Percentiles rank a stretch among this genome's conserved stretches.
phyloP scores from a whole-genome alignment of 2,329 filamentous ascomycete genomes.

The Fusarium tanahbumbuense region DNA sequence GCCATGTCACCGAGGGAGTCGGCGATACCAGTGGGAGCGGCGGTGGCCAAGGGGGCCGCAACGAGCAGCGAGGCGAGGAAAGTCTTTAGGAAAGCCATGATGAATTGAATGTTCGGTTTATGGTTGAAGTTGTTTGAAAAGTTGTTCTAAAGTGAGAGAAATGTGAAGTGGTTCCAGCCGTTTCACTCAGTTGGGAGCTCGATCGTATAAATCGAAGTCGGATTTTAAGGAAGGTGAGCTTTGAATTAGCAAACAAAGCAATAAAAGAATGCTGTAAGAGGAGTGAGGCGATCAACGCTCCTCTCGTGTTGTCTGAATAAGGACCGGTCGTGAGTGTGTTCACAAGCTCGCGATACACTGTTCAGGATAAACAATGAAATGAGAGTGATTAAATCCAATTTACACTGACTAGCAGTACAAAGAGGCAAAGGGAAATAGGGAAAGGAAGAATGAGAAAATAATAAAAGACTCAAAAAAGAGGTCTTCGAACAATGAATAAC shows the following conservation, averaged over 20 bases:
- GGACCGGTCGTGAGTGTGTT: conserved; percentile 25
- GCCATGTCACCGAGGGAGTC: conserved; percentile 33
- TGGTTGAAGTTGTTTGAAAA: conserved; percentile 23
- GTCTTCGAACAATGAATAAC: conserved; percentile 44
- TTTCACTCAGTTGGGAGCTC: conserved; percentile 40
- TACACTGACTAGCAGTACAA: conserved; percentile 44
- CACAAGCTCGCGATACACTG: conserved; percentile 32
- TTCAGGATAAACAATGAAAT: conserved; percentile 35
- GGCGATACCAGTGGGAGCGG: conserved; percentile 41
- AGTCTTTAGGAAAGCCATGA: conserved; percentile 46
- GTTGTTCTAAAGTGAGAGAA: conserved; percentile 34
- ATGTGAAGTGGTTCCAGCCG: conserved; percentile 48
- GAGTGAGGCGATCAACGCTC: conserved; percentile 49
- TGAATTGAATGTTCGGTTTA: conserved; percentile 32
- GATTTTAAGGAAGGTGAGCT: conserved; percentile 27
- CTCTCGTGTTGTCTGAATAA: conserved; percentile 44
- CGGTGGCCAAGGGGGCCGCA: conserved; percentile 45
- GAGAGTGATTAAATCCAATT: conserved; percentile 43
- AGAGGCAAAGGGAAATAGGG: conserved; percentile 33
- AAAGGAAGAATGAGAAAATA: conserved; percentile 43
- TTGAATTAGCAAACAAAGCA: conserved; percentile 25
- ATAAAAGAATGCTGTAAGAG: conserved; percentile 42
- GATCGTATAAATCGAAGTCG: conserved; percentile 37
- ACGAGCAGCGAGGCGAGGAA: conserved; percentile 44
- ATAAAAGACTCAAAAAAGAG: conserved; percentile 41